Base-by-base conservation (phyloP, 2,329 filamentous ascomycete genomes). In the Simplicillium aogashimaense region DNA sequence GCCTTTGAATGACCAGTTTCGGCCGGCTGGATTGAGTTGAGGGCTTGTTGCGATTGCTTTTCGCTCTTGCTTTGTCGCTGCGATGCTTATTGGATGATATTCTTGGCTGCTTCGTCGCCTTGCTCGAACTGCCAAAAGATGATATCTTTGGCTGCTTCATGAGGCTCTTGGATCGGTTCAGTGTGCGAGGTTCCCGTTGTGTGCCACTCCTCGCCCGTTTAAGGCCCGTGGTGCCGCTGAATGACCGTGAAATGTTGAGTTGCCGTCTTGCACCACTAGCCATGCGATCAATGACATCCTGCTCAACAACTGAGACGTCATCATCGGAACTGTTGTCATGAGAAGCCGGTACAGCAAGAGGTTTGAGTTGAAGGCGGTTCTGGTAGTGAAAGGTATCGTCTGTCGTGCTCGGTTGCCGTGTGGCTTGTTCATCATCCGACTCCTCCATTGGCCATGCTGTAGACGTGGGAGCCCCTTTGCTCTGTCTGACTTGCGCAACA, bases 201-300 rank as follows among this genome's bases (percentile, higher is more conserved):
- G n/a, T 25, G 12, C 35, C 9, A 25, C 17, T 43, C 40, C 52
- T 56, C 29, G 43, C 38, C 29, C 47, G 49, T 35, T 60, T 61
- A 11, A 43, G 16, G 48, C 57, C 42, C 29, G 53, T 38, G 5
- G 20, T 25, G 5, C 20, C 20, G 20, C 20, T 25, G 9, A 25
- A 25, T 25, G 20, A 25, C 13, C 57, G 44, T 17, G 52, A 42
- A 41, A 56, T 20, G 43, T 50, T 52, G 38, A 58, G 37, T 47
- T 61, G 55, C 11, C 66, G 64, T 50, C 69, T 72, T 15, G 53
- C 56, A 16, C 60, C 58, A 1, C 64, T 56, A 4, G 65, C 48
- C 72, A 78, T 77, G 15, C 51, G 56, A 45, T 77, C 73, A 31
- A 78, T 62, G 10, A 54, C 49, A 39, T 76, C 63, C 18, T 76